Base-by-base conservation (phyloP, 2,329 filamentous ascomycete species). In the Onygenales sp. region DNA sequence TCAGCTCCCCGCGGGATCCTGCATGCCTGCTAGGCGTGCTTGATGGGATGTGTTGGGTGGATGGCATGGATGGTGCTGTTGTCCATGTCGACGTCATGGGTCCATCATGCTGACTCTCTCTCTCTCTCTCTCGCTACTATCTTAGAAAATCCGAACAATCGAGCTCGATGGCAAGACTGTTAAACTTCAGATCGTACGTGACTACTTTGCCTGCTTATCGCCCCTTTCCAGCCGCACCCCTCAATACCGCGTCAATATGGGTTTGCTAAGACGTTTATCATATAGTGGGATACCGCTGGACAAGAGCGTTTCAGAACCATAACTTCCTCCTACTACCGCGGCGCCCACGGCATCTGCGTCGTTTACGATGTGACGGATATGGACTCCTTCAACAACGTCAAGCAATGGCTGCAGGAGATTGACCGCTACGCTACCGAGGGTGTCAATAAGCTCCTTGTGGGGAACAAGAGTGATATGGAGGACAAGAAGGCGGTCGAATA, bases 401-500 rank as follows among this genome's bases (percentile, higher is more conserved):
- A 98, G 87, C 93, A 98, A 81, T 98, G 93, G 93, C 84, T 98
- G 58, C 93, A 98, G 75, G 93, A 98, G 79, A 98, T 98, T 66
- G 93, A 98, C 79, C 86, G 93, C 73, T 97, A 98, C 69, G 93
- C 93, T 65, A 98, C 93, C 63, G 93, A 98, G 77, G 93, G 93
- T 61, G 93, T 98, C 69, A 98, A 98, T 84, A 98, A 98, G 83
- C 82, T 98, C 62, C 85, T 98, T 58, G 92, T 98, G 59, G 93
- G 93, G 69, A 98, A 98, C 87, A 98, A 98, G 87, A 95, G 90
- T 77, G 93, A 98, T 87, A 97, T 98, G 90, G 85, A 92, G 56
- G 93, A 98, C 78, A 98, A 98, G 87, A 98, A 97, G 81, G 93
- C 97, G 42, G 93, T 98, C 58, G 93, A 98, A 75, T 98, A 98